Conservation (phyloP, 2,329 filamentous ascomycete species). For the Macrophomina phaseolina region DNA sequence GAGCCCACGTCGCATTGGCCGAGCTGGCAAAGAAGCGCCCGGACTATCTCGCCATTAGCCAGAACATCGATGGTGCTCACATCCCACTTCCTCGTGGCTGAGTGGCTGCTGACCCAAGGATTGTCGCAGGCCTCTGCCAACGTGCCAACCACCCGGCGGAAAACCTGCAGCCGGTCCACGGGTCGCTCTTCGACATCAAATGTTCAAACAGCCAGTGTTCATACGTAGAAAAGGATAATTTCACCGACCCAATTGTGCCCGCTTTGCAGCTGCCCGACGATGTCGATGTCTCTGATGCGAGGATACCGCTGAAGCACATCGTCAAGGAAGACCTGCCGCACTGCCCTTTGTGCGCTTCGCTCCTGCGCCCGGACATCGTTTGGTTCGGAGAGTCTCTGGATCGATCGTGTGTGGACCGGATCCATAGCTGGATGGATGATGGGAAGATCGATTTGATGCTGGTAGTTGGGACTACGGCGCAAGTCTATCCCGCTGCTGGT, state of each 20-base stretch:
- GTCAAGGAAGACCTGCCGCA: slow-evolving; percentile 29
- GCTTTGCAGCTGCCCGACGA: slow-evolving; percentile 19
- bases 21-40: slow-evolving; percentile 30
- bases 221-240: slow-evolving; percentile 20
- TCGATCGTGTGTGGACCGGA: slow-evolving; percentile 55
- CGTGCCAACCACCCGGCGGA: slow-evolving; percentile 28
- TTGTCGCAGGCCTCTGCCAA: slow-evolving; percentile 30
- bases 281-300: slow-evolving; percentile 25
- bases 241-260: slow-evolving; percentile 22
- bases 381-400: slow-evolving; percentile 43
- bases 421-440: slow-evolving; percentile 27
- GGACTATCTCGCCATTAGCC: slow-evolving; percentile 33
- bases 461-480: slow-evolving; percentile 34
- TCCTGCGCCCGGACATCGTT: slow-evolving; percentile 34
- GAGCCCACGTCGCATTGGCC: slow-evolving; percentile 33
- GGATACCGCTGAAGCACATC: slow-evolving; percentile 27
- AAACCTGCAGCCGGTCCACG: slow-evolving; percentile 31
- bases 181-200: slow-evolving; percentile 31
- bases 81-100: neutral
- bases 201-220: slow-evolving; percentile 29
- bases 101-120: neutral
- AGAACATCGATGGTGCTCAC: slow-evolving; percentile 33
- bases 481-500: slow-evolving; percentile 34
- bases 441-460: slow-evolving; percentile 35
- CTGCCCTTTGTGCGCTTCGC: slow-evolving; percentile 29